Conservation (phyloP, 2,329 filamentous ascomycete genomes). For the Aspergillus pseudoviridinutans region DNA sequence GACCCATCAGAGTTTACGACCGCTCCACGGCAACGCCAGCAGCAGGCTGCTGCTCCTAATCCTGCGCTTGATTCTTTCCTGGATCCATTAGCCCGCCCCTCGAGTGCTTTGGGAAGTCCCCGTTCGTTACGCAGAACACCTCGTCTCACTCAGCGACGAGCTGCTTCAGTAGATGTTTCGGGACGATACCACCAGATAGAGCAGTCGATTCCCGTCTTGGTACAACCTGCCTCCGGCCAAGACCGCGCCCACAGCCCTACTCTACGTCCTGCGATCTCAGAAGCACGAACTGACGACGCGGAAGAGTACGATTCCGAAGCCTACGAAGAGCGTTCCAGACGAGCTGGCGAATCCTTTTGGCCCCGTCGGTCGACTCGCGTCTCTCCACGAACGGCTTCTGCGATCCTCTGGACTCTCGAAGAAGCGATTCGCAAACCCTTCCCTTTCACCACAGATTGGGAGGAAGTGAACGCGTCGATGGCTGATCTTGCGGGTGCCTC, state of each 20-base stretch:
- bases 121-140: slow-evolving; percentile 51
- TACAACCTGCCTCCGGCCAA: slow-evolving; percentile 19
- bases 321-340: slow-evolving; percentile 26
- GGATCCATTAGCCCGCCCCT: slow-evolving; percentile 42
- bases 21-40: slow-evolving; percentile 44
- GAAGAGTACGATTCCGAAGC: slow-evolving; percentile 20
- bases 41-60: slow-evolving; percentile 37
- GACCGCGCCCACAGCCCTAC: slow-evolving; percentile 16
- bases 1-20: slow-evolving; percentile 45
- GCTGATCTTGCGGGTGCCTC: slow-evolving; percentile 69
- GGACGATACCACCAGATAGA: slow-evolving; percentile 23
- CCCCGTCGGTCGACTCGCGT: slow-evolving; percentile 55
- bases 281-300: slow-evolving; percentile 31
- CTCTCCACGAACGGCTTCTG: slow-evolving; percentile 79
- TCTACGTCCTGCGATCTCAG: slow-evolving; percentile 29
- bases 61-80: slow-evolving; percentile 45
- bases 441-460: slow-evolving; percentile 74
- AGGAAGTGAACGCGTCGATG: slow-evolving; percentile 90
- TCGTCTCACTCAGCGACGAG: slow-evolving; percentile 40
- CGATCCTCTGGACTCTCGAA: slow-evolving; percentile 88
- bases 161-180: slow-evolving; percentile 43
- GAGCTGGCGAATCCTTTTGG: slow-evolving; percentile 48
- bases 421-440: slow-evolving; percentile 81
- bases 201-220: slow-evolving; percentile 23
- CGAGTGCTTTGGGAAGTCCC: slow-evolving; percentile 51